Evolutionary conservation across 805 yeast genomes (phyloP), one percentile per base, ranked within the genome.

Genomic region (Candida schatavii): DNA sequence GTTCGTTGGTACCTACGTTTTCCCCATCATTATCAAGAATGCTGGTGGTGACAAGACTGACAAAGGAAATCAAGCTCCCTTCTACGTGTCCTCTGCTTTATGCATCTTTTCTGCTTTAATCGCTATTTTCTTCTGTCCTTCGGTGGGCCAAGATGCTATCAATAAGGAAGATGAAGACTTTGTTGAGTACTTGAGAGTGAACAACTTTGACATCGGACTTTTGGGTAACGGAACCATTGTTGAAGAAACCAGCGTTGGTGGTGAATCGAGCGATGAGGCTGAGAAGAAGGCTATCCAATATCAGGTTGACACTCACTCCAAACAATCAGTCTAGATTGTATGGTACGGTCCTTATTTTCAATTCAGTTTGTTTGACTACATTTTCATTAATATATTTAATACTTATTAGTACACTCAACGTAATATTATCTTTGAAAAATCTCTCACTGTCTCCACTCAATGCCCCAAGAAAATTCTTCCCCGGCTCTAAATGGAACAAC

Each of bases 401-500:
- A n/a, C n/a, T n/a, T n/a, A n/a, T n/a, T n/a, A n/a, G n/a, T n/a
- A n/a, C n/a, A n/a, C n/a, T n/a, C n/a, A n/a, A n/a, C n/a, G n/a
- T n/a, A n/a, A n/a, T n/a, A n/a, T n/a, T n/a, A n/a, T n/a, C n/a
- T n/a, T n/a, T n/a, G n/a, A n/a, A n/a, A n/a, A n/a, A n/a, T n/a
- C n/a, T n/a, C n/a, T n/a, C n/a, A n/a, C n/a, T 23, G 52, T 50
- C 72, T 61, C 97, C 97, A 90, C 62, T 83, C 85, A 4, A 80
- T 75, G 7, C 78, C 62, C 88, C 95, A 91, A 25, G 70, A 56
- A 38, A 91, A 72, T 42, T 70, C 74, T 40, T 84, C 80, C 14
- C 96, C 96, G 5, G 97, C 89, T 51, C 72, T 75, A 74, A 91
- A 91, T 6, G 97, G 98, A 14, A 88, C 91, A 11, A 70, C 75